Evolutionary conservation across 75 land plant genomes (phyloP).

Genomic region (Sequoiadendron giganteum): DNA sequence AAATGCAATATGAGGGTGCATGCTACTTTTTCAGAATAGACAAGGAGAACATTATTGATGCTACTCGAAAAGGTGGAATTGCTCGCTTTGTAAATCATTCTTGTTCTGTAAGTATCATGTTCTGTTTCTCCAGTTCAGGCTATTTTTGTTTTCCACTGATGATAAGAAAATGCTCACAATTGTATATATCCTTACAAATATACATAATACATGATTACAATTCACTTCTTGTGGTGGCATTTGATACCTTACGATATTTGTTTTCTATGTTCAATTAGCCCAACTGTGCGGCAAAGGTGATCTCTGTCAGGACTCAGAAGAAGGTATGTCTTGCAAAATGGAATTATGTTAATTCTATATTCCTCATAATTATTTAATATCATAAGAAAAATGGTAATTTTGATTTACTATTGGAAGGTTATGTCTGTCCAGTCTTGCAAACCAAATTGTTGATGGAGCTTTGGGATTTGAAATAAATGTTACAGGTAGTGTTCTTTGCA

Average conservation of each 20-base stretch:
- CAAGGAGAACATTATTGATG: conserved; percentile 82
- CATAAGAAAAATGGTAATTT: background rate
- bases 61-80: conserved; percentile 83
- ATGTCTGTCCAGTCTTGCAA: background rate
- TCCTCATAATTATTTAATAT: background rate
- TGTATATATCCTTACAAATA: background rate
- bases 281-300: conserved; percentile 82
- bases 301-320: conserved; percentile 66
- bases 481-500: conserved; percentile 83
- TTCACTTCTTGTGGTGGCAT: background rate
- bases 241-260: conserved; percentile 7
- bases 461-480: background rate
- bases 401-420: background rate
- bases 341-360: background rate
- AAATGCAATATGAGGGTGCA: conserved; percentile 70
- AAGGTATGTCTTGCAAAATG: conserved; percentile 42
- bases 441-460: background rate
- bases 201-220: background rate
- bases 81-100: conserved; percentile 93
- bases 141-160: background rate
- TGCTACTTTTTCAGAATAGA: conserved; percentile 89
- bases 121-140: background rate
- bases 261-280: conserved; percentile 49
- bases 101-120: conserved; percentile 50
- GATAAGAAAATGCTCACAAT: background rate